Evolutionary conservation across 768 basidiomycete species (phyloP).

Genomic region (Suillus plorans): DNA sequence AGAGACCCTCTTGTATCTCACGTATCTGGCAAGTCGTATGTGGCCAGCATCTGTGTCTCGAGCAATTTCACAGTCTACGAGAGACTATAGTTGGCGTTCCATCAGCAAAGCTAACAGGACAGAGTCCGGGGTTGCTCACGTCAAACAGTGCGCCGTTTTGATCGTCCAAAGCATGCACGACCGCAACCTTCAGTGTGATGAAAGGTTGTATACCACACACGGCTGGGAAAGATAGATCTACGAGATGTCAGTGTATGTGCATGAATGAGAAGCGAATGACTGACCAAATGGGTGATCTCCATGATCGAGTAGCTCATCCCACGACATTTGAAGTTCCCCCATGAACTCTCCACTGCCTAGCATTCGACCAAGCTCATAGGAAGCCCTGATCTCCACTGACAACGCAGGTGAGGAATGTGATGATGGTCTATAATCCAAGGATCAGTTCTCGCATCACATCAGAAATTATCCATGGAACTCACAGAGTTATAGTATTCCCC

Average conservation of each 20-base stretch:
- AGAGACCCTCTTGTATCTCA: fast-evolving
- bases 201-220: neutral
- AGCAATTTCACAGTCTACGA: neutral
- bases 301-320: neutral
- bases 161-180: neutral
- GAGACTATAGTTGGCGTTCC: neutral
- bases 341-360: neutral
- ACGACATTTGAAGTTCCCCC: neutral
- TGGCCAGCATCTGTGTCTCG: neutral
- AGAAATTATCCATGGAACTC: too few species aligned
- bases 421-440: too few species aligned
- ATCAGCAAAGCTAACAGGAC: neutral
- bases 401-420: too few species aligned
- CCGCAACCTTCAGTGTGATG: neutral
- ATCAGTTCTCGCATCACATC: too few species aligned
- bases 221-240: neutral
- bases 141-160: neutral
- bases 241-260: neutral
- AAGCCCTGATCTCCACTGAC: neutral
- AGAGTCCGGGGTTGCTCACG: neutral
- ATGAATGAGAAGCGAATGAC: neutral
- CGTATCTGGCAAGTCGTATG: neutral
- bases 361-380: neutral
- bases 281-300: neutral
- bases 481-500: too few species aligned